Evolutionary conservation across 2,329 filamentous ascomycete species (phyloP), one percentile per base, ranked within the genome.

Genomic region (Aspergillus luchuensis): DNA sequence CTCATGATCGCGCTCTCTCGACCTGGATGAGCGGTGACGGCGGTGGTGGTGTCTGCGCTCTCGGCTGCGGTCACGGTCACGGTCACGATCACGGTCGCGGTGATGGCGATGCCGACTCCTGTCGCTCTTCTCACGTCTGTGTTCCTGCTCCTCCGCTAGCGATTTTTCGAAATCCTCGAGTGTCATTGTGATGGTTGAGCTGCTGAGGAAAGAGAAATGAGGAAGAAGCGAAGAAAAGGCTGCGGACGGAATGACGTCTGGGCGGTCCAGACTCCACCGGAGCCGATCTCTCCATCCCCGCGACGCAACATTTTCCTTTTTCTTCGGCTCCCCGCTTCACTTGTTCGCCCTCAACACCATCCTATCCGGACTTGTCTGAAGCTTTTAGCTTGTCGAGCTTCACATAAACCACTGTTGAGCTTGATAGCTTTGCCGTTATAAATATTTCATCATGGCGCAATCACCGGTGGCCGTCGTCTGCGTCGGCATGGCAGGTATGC

Each of bases 401-500:
- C 33, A 21, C 38, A n/a, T 11, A 19, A 17, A 6, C 6, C 3
- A 45, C 10, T 3, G 19, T 17, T 3, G 8, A 50, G 45, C 25
- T 39, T 56, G 55, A 41, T 56, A 54, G 15, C 63, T 45, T 55
- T 11, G 5, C 8, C n/a, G 3, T 13, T 41, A n/a, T 39, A 19
- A n/a, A 15, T 13, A 11, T 38, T 57, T 63, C 66, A 76, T 38
- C 58, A 84, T 85, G 77, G 76, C 81, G 63, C 70, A 76, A 61
- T 78, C 83, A 64, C 91, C 92, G 43, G 88, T 91, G 49, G 87
- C 91, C 63, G 89, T 99, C 62, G 92, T 98, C 71, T 97, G 93
- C 77, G 89, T 99, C 52, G 95, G 95, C 82, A 98, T 98, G 94
- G 95, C 95, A 71, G 94, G 89, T 89, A 79, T 71, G 80, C 39